Conservation (phyloP, 441 rosid species). For the Pelargonium australe region DNA sequence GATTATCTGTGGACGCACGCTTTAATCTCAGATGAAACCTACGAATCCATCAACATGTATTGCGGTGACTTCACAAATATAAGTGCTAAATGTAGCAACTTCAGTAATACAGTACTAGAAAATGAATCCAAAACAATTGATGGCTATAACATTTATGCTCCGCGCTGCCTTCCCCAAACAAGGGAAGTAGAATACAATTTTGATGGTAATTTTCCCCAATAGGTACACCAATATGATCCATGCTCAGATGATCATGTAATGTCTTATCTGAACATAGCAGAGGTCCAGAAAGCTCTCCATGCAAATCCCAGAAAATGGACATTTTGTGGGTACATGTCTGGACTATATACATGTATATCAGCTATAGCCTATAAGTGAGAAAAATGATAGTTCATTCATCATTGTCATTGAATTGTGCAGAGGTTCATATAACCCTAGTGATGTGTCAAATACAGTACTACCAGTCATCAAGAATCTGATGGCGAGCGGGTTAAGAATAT, state of each 20-base stretch:
- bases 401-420: neutral
- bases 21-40: constrained; percentile 28
- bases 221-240: constrained; percentile 24
- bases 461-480: constrained; percentile 25
- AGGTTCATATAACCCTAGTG: neutral
- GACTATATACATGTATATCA: no score
- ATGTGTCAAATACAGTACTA: constrained; percentile 12
- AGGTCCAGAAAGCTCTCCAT: constrained; percentile 29
- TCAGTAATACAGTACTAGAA: neutral
- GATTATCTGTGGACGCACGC: constrained; percentile 25
- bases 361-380: neutral
- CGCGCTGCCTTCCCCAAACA: constrained; percentile 20
- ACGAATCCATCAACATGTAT: constrained; percentile 16
- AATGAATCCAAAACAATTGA: constrained; percentile 4
- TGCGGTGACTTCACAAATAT: constrained; percentile 18
- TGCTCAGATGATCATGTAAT: constrained; percentile 12
- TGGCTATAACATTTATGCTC: constrained; percentile 27
- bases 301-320: constrained; percentile 15
- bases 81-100: constrained; percentile 8
- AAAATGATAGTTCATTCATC: no score
- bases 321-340: no score
- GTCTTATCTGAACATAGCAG: constrained; percentile 23
- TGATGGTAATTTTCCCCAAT: neutral
- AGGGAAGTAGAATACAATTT: neutral
- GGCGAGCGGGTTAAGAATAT: constrained; percentile 22